Base-by-base conservation (phyloP, 805 yeast species). In the Hanseniaspora guilliermondii region DNA sequence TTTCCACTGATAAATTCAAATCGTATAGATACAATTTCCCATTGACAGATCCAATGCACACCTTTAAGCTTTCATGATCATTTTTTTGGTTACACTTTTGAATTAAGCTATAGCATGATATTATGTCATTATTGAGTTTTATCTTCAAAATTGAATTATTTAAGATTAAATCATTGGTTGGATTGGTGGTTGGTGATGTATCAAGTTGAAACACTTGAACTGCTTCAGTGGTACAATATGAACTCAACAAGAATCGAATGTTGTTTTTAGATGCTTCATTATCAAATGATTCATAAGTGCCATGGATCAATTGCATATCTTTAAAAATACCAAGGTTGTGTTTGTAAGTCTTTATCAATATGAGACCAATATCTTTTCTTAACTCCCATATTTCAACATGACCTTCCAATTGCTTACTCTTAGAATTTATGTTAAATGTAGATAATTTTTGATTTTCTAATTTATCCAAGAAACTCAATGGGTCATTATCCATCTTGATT, bases 1-100 rank as follows among this genome's bases (percentile, higher is more conserved):
- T 53, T 1, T 58, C 59, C 37, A 55, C 53, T 38, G 60, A 40
- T 16, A 63, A 40, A 30, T 64, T 60, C 4, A 60, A 17, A 36
- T 53, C 58, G 8, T 56, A 58, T 1, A 53, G 7, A 3, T 57
- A 56, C 11, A 58, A 56, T 17, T 56, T 56, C 0, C 89, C 89
- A 63, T 80, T 83, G 40, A 77, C 76, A 57, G 78, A 77, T 11
- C 78, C 79, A 5, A 73, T 74, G n/a, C 82, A 59, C 0, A 75
- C 68, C 2, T 21, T 19, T 6, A 38, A 22, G 24, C 16, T 38
- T 21, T 38, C 25, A 19, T 21, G 7, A 58, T 57, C 0, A 48
- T 30, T 27, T 53, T 47, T 37, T 19, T 7, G 11, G 6, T 32
- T 30, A 8, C 6, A 30, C 4, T 12, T 22, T 32, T 27, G 37